phyloP scores from a whole-genome alignment of 1,139 yeast genomes.

The Zygosaccharomyces sapae region DNA sequence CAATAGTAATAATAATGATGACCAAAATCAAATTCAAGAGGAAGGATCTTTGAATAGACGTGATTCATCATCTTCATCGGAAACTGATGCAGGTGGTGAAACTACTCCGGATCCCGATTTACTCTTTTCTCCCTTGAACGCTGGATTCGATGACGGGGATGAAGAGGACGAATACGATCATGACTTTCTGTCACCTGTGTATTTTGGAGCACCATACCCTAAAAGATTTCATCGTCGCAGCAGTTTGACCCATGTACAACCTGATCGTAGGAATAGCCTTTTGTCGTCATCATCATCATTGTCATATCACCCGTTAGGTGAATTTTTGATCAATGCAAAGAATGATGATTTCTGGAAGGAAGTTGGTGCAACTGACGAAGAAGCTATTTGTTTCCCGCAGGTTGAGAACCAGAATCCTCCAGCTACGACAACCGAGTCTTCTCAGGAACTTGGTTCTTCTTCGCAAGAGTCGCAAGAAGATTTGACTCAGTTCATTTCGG shows the following conservation, averaged over 20 bases:
- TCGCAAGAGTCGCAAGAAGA: not conserved
- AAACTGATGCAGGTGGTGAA: not conserved
- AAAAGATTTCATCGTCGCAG: slow-evolving; percentile 21
- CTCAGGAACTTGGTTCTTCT: slow-evolving; percentile 3
- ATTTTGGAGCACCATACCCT: slow-evolving; percentile 19
- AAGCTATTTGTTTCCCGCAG: slow-evolving; percentile 16
- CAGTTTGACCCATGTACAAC: slow-evolving; percentile 2
- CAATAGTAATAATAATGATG: not conserved
- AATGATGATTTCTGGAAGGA: slow-evolving; percentile 35
- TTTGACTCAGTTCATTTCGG: slow-evolving; percentile 13
- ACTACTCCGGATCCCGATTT: slow-evolving; percentile 12
- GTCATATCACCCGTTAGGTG: slow-evolving; percentile 12
- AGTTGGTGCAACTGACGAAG: slow-evolving; percentile 24
- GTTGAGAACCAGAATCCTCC: slow-evolving; percentile 10
- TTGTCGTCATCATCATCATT: slow-evolving; percentile 4
- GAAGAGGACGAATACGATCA: slow-evolving; percentile 23
- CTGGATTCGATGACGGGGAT: slow-evolving; percentile 15
- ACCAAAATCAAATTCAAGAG: slow-evolving; percentile 3
- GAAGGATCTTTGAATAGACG: slow-evolving; percentile 6
- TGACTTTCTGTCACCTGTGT: slow-evolving; percentile 20
- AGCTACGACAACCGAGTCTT: slow-evolving; percentile 1
- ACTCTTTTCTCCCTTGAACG: slow-evolving; percentile 19
- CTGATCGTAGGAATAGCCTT: slow-evolving; percentile 12
- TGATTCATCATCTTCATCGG: slow-evolving; percentile 7
- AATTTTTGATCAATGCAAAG: slow-evolving; percentile 13